Evolutionary conservation across 2,329 filamentous ascomycete genomes (phyloP), one percentile per base, ranked within the genome.

Genomic region (Lojkania enalia): DNA sequence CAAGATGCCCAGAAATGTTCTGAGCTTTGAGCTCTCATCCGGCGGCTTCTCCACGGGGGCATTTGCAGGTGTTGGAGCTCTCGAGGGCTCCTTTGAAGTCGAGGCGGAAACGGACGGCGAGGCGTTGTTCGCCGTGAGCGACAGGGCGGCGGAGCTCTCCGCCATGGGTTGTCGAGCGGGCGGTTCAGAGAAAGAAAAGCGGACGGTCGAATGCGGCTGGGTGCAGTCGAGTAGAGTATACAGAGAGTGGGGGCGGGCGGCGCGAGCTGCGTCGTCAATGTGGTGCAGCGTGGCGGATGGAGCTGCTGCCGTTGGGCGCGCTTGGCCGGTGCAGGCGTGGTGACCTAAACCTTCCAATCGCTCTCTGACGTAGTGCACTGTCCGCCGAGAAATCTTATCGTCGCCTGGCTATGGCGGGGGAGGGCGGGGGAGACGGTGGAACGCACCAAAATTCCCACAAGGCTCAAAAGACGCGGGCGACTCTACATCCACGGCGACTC

Each of bases 21-120:
- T 87, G 63, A 97, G 77, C 78, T 96, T 96, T 55, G 88, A 92
- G 55, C 83, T 84, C 47, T 97, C 91, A 74, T 88, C 90, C 55
- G 79, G 77, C 13, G 75, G 70, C 70, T 84, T 83, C 63, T 84
- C 81, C 1, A 52, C 61, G 13, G 61, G 54, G 9, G 60, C 60
- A 48, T 58, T 63, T 19, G 60, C 56, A 14, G 68, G 66, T 32
- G 65, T 69, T 15, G 66, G 46, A 16, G 67, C 64, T 45, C 66
- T 55, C 45, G 69, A 71, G 18, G 61, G 52, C n/a, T 64, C 63
- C 44, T 51, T 61, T 7, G 67, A 70, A 50, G 52, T 60, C 48
- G 58, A 49, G 39, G 62, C 60, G 20, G 67, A 68, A 41, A 47
- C 51, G 35, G 63, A 57, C 39, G 58, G 48, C 19, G 61, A 59